A percentile compares a stretch with the other conserved stretches of the same genome.
phyloP scores from a whole-genome alignment of 495 filamentous ascomycete species.

The Hypoxylon lenormandii region DNA sequence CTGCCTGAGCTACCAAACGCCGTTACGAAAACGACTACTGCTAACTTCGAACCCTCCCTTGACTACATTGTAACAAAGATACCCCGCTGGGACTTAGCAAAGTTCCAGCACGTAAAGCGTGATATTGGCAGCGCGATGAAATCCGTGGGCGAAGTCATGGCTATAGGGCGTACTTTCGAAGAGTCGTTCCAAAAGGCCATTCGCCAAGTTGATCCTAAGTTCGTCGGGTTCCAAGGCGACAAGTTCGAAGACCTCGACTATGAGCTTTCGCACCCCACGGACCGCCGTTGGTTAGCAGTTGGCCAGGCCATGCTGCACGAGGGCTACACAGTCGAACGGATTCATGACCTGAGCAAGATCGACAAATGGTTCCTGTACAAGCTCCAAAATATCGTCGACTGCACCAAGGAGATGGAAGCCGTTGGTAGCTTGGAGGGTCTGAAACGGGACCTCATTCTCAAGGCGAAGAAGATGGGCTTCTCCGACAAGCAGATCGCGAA shows the following conservation, averaged over 20 bases:
- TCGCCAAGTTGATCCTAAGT: conserved; percentile 92
- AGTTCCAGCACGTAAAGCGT: conserved; percentile 98
- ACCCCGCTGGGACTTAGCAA: conserved; percentile 94
- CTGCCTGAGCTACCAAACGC: conserved; percentile 95
- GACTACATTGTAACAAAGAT: conserved; percentile 99
- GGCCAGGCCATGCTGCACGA: conserved; percentile 98
- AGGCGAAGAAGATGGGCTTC: conserved; percentile 97
- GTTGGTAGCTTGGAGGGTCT: conserved; percentile 87
- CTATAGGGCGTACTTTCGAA: conserved; percentile 96
- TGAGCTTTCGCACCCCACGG: conserved; percentile 87
- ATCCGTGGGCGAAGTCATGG: conserved; percentile 98
- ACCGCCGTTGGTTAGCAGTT: conserved; percentile 95
- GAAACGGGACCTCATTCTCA: conserved; percentile 84
- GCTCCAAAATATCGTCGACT: conserved; percentile 94
- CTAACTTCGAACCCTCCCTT: conserved; percentile 96
- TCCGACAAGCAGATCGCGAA: conserved; percentile 93
- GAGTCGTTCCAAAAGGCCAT: conserved; percentile 99
- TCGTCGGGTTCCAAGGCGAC: conserved; percentile 92
- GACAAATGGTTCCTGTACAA: conserved; percentile 98
- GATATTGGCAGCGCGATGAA: conserved; percentile 98
- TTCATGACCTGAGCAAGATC: conserved; percentile 96
- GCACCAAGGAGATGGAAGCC: conserved; percentile 84
- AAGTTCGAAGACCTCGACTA: conserved; percentile 94
- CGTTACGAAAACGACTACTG: conserved; percentile 97
- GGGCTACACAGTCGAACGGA: conserved; percentile 86